Base-by-base conservation (phyloP, 768 basidiomycete species). In the Rhodotorula toruloides region DNA sequence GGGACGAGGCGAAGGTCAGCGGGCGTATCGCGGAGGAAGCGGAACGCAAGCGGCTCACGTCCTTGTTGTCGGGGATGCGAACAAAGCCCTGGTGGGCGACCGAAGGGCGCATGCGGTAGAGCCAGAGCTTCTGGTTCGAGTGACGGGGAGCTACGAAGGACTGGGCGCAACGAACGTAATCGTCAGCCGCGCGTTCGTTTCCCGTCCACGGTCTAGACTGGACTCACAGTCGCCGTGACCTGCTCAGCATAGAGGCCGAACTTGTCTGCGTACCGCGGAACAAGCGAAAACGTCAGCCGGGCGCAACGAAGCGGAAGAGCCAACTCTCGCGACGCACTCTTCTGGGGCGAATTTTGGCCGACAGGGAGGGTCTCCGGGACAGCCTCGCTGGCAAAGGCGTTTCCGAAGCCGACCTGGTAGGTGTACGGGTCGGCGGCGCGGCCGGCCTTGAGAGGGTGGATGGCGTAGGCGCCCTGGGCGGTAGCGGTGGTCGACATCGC, bases 61-160 rank as follows among this genome's bases (percentile, higher is more conserved):
- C 83, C 14, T 82, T 82, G 74, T 85, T 87, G 49, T 82, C 81
- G 2, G 82, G 81, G 12, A 86, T 77, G 39, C 77, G 77, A 19
- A 76, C 81, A 73, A 87, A 86, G 5, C 85, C 85, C 69, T 84
- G 78, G 74, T 86, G 86, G 0, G 85, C 84, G 29, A 87, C 85
- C 7, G 67, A 61, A 5, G 66, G 66, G 8, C 85, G 81, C 65
- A 87, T 85, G 37, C 85, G 84, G 76, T 87, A 87, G 16, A 86
- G 67, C 83, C 84, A 86, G 82, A 80, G 76, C 63, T 80, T 80
- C 67, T 82, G 76, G 67, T 84, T 85, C 71, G 84, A 79, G 9
- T 76, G 77, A 17, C 85, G 79, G 11, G 86, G 84, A 5, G 85
- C 81, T 27, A 83, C 82, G 25, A 46, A 46, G 6, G 44, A 46